These are phyloP conservation scores for Bipolaris bicolor DNA, from an alignment of 2,329 filamentous ascomycete species.

Conservation along the genomic window DNA sequence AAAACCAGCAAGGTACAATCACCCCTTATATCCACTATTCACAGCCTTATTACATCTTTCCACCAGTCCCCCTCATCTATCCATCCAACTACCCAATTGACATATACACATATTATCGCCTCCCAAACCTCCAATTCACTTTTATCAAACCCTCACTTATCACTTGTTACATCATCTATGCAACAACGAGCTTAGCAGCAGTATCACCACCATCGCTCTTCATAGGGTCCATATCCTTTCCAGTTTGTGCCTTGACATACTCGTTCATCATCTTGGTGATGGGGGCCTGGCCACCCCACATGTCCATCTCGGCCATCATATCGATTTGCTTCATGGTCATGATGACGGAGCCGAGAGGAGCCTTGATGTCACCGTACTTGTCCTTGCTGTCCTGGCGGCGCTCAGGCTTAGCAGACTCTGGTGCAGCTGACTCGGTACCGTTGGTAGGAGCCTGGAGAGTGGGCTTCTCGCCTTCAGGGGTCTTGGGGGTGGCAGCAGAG, in stretches of 20 bases:
- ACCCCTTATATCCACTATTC: not conserved
- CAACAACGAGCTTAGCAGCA: slow-evolving; percentile 4
- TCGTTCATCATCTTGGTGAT: slow-evolving; percentile 46
- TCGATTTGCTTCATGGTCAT: slow-evolving; percentile 46
- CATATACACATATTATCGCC: not conserved
- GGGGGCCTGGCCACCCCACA: slow-evolving; percentile 39
- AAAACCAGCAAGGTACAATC: not conserved
- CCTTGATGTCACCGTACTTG: slow-evolving; percentile 25
- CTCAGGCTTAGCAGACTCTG: slow-evolving; percentile 18
- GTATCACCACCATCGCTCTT: not conserved
- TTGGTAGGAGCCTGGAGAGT: slow-evolving; percentile 12
- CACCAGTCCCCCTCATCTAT: not conserved
- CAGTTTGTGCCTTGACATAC: slow-evolving; percentile 38
- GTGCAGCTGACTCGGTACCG: slow-evolving; percentile 23
- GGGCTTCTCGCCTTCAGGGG: slow-evolving; percentile 12
- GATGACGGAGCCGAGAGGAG: slow-evolving; percentile 35
- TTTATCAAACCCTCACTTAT: too few species aligned
- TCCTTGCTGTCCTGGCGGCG: slow-evolving; percentile 28
- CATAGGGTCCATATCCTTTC: slow-evolving; percentile 15
- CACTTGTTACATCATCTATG: not conserved
- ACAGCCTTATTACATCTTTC: not conserved
- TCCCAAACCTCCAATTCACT: too few species aligned
- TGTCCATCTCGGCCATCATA: slow-evolving; percentile 35
- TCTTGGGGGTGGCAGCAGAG: not conserved
- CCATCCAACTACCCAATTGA: not conserved